A percentile compares a stretch with the other conserved stretches of the same genome.
Evolutionary conservation across 208 protist genomes (phyloP).

Genomic region (Acanthamoeba royreba): DNA sequence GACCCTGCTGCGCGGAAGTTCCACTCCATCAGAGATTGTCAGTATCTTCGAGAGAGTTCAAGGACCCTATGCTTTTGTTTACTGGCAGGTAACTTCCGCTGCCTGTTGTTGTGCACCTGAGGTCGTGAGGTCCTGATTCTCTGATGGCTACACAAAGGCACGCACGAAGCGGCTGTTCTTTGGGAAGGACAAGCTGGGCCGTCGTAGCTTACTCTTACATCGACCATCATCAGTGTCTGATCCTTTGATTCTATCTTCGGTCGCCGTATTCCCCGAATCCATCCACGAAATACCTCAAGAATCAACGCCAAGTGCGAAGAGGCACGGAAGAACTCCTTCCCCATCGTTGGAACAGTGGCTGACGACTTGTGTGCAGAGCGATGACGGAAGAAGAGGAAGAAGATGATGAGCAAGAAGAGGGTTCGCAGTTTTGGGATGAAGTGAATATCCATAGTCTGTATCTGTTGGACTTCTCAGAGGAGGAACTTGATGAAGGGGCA

Average conservation of each 20-base stretch:
- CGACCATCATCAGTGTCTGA: neutral
- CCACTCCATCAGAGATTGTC: neutral
- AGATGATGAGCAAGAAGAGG: neutral
- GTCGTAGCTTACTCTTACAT: constrained; percentile 56
- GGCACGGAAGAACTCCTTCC: too few relatives aligned
- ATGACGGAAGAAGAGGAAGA: neutral
- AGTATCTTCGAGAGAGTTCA: neutral
- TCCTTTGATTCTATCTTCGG: constrained; percentile 47
- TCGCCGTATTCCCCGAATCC: neutral
- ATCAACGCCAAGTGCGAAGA: too few relatives aligned
- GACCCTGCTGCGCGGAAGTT: neutral
- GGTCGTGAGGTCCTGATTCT: neutral
- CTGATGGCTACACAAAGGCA: neutral
- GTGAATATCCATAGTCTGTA: neutral
- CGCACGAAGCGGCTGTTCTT: constrained; percentile 28
- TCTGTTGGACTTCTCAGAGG: neutral
- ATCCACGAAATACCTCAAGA: neutral
- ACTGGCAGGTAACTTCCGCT: constrained; percentile 16
- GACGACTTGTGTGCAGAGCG: too few relatives aligned
- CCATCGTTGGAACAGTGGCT: neutral
- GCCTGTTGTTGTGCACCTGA: neutral
- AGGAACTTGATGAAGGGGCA: neutral
- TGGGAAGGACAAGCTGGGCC: constrained; percentile 55
- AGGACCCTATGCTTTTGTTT: constrained; percentile 1
- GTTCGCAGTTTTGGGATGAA: constrained; percentile 15